A percentile compares a stretch with the other conserved stretches of the same genome.
phyloP scores from a whole-genome alignment of 106 monocot genomes.

The Dendrobium nobile region DNA sequence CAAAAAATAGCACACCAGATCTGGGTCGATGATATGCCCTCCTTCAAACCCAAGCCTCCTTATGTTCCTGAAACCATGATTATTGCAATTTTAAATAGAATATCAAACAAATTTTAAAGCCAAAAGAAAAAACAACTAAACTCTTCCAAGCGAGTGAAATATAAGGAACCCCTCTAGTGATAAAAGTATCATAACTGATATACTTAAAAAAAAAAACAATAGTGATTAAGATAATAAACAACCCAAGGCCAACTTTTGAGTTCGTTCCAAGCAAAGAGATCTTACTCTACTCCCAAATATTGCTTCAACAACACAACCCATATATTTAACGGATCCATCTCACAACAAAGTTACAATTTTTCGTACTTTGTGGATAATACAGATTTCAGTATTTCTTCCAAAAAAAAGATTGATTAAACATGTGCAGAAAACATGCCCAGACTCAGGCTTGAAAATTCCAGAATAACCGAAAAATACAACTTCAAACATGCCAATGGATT shows the following conservation, averaged over 20 bases:
- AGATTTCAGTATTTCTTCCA: background rate
- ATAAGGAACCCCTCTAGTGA: background rate
- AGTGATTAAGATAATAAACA: background rate
- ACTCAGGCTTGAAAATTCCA: background rate
- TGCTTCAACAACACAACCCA: background rate
- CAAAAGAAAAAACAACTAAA: background rate
- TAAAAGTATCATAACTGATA: background rate
- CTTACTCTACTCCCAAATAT: background rate
- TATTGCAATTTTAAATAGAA: background rate
- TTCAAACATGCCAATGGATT: background rate
- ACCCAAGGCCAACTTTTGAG: background rate
- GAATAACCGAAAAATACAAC: background rate
- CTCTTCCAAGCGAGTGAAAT: background rate
- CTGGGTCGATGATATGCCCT: conserved; percentile 70
- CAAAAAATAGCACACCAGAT: conserved; percentile 38
- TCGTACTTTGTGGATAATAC: background rate
- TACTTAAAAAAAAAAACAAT: background rate
- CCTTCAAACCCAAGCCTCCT: conserved; percentile 82
- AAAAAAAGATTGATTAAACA: background rate
- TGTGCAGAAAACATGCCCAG: background rate
- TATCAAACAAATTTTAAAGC: background rate
- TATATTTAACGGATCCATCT: background rate
- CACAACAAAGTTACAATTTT: background rate
- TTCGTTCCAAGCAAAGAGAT: background rate
- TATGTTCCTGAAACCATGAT: conserved; percentile 28